A percentile compares a stretch with the other conserved stretches of the same genome.
These are phyloP conservation scores for Ramularia endophylla DNA, from an alignment of 2,329 filamentous ascomycete species.

Conservation along the genomic window DNA sequence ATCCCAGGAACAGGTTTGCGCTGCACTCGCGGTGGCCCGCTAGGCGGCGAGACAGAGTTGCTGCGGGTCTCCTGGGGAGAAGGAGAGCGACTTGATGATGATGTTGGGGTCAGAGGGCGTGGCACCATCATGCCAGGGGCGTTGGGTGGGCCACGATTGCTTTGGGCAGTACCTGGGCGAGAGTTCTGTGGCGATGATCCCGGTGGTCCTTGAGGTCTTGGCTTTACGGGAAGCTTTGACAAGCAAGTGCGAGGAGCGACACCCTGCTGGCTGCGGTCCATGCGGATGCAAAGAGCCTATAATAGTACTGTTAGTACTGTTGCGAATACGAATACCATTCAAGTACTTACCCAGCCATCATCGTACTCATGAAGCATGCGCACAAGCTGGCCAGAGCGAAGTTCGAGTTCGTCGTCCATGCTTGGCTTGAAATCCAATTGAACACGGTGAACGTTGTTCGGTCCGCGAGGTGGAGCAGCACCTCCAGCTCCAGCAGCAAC, in stretches of 20 bases:
- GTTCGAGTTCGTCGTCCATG: slow-evolving; percentile 83
- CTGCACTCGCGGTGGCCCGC: slow-evolving; percentile 30
- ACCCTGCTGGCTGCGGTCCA: slow-evolving; percentile 87
- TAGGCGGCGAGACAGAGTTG: slow-evolving; percentile 10
- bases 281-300: slow-evolving; percentile 80
- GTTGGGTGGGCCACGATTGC: slow-evolving; percentile 33
- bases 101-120: slow-evolving; percentile 18
- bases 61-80: slow-evolving; percentile 12
- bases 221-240: slow-evolving; percentile 86
- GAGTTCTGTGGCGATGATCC: slow-evolving; percentile 13
- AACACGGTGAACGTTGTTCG: slow-evolving; percentile 75
- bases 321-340: neutral
- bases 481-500: slow-evolving; percentile 35
- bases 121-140: slow-evolving; percentile 24
- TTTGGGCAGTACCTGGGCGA: slow-evolving; percentile 19
- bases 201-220: slow-evolving; percentile 58
- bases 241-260: slow-evolving; percentile 91
- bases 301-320: slow-evolving; percentile 20
- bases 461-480: slow-evolving; percentile 38
- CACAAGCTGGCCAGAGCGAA: slow-evolving; percentile 76
- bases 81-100: slow-evolving; percentile 10
- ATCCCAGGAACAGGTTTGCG: slow-evolving; percentile 42
- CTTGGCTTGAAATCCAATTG: slow-evolving; percentile 92
- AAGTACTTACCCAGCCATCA: slow-evolving; percentile 81
- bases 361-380: slow-evolving; percentile 93